Conservation (phyloP, 2,329 filamentous ascomycete species). For the Stenocarpella maydis region DNA sequence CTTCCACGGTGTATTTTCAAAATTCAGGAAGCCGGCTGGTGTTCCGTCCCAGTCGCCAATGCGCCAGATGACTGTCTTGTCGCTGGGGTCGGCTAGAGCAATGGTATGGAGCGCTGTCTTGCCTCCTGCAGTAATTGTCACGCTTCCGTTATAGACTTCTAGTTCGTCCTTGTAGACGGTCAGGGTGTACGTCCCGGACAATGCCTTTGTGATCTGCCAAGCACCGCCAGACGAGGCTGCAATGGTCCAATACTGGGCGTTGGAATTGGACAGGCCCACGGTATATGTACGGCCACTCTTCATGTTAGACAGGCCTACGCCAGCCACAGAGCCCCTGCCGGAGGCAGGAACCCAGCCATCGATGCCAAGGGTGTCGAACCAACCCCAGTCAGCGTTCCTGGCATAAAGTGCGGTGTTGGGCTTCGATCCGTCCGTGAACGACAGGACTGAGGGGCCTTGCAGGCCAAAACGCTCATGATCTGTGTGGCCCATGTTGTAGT, state of each 20-base stretch:
- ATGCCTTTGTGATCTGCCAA: slow-evolving; percentile 44
- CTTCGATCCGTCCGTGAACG: slow-evolving; percentile 48
- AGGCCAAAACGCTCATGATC: slow-evolving; percentile 52
- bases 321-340: slow-evolving; percentile 43
- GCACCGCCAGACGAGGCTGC: slow-evolving; percentile 40
- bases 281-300: slow-evolving; percentile 50
- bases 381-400: slow-evolving; percentile 46
- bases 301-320: slow-evolving; percentile 47
- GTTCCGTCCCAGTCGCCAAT: slow-evolving; percentile 49
- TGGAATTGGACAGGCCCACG: slow-evolving; percentile 46
- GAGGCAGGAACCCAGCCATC: slow-evolving; percentile 44
- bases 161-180: slow-evolving; percentile 48
- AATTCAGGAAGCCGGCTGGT: slow-evolving; percentile 46
- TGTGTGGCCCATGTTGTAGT: slow-evolving; percentile 54
- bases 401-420: slow-evolving; percentile 49
- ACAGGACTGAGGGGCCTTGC: slow-evolving; percentile 50
- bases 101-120: slow-evolving; percentile 44
- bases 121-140: slow-evolving; percentile 42
- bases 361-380: slow-evolving; percentile 45
- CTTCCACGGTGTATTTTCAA: slow-evolving; percentile 49
- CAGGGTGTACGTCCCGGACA: slow-evolving; percentile 45
- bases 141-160: slow-evolving; percentile 41
- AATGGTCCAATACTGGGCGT: slow-evolving; percentile 48
- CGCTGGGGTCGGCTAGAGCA: slow-evolving; percentile 44
- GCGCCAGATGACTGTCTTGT: slow-evolving; percentile 45